A percentile compares a stretch with the other conserved stretches of the same genome.
phyloP scores from a whole-genome alignment of 768 basidiomycete species.

The Leccinum broughii region DNA sequence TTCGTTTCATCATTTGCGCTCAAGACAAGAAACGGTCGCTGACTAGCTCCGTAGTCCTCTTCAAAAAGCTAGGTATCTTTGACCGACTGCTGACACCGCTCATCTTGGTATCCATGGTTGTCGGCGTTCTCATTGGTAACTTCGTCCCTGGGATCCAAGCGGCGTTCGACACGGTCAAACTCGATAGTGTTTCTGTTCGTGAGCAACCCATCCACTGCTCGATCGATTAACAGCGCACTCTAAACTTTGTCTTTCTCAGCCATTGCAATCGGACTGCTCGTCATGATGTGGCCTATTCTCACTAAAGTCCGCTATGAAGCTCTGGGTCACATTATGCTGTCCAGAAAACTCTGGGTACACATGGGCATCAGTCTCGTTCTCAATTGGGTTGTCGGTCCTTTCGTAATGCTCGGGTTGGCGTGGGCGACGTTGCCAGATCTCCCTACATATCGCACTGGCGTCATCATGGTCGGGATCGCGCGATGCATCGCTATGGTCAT shows the following conservation, averaged over 20 bases:
- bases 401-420: conserved; percentile 82
- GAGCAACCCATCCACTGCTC: conserved; percentile 35
- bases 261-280: conserved; percentile 75
- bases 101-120: conserved; percentile 71
- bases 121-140: conserved; percentile 74
- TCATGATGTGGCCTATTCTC: conserved; percentile 89
- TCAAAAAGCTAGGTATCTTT: conserved; percentile 45
- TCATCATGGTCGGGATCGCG: conserved; percentile 71
- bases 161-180: conserved; percentile 62
- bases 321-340: conserved; percentile 56
- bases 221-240: neutral
- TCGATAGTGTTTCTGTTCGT: conserved; percentile 78
- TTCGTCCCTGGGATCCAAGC: conserved; percentile 59
- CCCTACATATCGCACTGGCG: conserved; percentile 71
- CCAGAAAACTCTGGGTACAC: conserved; percentile 61
- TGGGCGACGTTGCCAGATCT: conserved; percentile 86
- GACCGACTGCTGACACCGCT: conserved; percentile 66
- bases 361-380: conserved; percentile 64
- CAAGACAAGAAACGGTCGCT: neutral
- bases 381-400: conserved; percentile 81
- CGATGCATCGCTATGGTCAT: conserved; percentile 62
- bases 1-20: neutral
- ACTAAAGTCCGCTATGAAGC: conserved; percentile 77
- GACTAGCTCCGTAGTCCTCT: conserved; percentile 32
- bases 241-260: conserved; percentile 41